phyloP scores from a whole-genome alignment of 495 filamentous ascomycete species.

The Apiosordaria backusii region DNA sequence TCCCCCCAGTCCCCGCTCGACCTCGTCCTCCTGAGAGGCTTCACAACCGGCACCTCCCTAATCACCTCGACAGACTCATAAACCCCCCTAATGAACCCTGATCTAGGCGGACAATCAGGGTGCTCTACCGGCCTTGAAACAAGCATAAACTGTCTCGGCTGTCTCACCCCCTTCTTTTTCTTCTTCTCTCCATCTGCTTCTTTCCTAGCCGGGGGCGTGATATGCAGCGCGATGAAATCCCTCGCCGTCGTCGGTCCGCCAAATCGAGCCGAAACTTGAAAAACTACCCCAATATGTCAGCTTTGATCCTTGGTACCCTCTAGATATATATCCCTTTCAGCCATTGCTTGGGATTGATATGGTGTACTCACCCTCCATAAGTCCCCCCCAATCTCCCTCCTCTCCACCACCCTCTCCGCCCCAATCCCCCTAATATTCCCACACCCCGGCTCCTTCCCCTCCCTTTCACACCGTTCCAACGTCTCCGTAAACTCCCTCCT shows the following conservation, averaged over 20 bases:
- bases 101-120: constrained; percentile 60
- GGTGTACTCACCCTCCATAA: constrained; percentile 50
- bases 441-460: constrained; percentile 51
- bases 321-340: no score
- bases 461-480: constrained; percentile 49
- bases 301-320: neutral
- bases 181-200: constrained; percentile 5
- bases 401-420: constrained; percentile 68
- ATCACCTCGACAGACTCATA: constrained; percentile 94
- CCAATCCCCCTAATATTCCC: constrained; percentile 80
- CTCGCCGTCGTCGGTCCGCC: constrained; percentile 81
- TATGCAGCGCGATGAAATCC: constrained; percentile 77
- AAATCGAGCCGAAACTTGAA: constrained; percentile 82
- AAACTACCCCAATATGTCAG: constrained; percentile 43
- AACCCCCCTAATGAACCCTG: constrained; percentile 73
- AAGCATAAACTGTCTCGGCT: constrained; percentile 71
- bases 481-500: constrained; percentile 61
- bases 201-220: constrained; percentile 51
- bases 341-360: no score
- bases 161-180: neutral
- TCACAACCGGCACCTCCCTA: constrained; percentile 65
- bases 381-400: constrained; percentile 51
- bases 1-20: constrained; percentile 33
- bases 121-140: constrained; percentile 81
- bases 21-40: constrained; percentile 29